Evolutionary conservation across 2,329 filamentous ascomycete species (phyloP), one percentile per base, ranked within the genome.

Genomic region (Epichloe hybrida): DNA sequence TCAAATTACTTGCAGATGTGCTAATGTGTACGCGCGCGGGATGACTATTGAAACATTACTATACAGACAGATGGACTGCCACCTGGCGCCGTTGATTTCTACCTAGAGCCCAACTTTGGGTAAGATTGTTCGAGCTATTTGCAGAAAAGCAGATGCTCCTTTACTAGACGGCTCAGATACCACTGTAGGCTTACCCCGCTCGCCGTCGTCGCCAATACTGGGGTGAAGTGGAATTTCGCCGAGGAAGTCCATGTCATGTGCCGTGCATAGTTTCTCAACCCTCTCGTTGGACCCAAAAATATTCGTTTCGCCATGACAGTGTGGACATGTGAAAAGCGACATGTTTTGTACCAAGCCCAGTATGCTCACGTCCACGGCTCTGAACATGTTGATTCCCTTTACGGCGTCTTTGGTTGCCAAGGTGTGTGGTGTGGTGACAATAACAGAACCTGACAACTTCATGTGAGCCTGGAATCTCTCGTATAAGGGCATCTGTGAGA

Each of bases 321-420:
- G 77, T 1, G 87, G 87, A 58, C 89, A 95, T 3, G 75, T 79
- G 63, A 94, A 95, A 38, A 88, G 75, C 7, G 83, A 84, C 89
- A 95, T 95, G 62, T 95, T 95, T 64, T 93, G 84, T 17, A 98
- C 84, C 68, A 97, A 80, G 2, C 93, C 93, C 2, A 97, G 72
- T 36, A 93, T 77, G 47, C 86, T 83, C 5, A 94, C 80, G 50
- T 85, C 73, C 59, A 94, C 86, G 60, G 88, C 91, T 59, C 83
- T 80, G 69, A 97, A 97, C 81, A 98, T 89, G 59, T 88, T 86
- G 55, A 96, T 84, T 3, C 93, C 93, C 59, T 93, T 88, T 20
- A 94, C 77, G 1, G 93, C 91, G 61, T 98, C 93, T 59, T 91
- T 88, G 2, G 96, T 79, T 1, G 91, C 88, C 31, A 98, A 80